Base-by-base conservation (phyloP, 805 yeast species). In the Diddensiella santjacobensis region DNA sequence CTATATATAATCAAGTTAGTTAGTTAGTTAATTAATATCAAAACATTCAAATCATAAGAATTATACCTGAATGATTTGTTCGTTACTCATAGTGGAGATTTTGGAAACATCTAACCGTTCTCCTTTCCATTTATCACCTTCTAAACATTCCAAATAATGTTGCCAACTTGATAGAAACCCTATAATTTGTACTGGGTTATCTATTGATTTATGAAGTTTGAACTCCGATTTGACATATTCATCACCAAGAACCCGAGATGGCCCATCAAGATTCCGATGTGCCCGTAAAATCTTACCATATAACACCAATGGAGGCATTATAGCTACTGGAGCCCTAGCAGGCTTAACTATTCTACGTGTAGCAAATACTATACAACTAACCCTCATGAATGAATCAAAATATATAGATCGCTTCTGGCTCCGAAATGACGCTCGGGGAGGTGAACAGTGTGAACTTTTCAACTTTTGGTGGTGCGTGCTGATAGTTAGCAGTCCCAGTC, bases 151-250 rank as follows among this genome's bases (percentile, higher is more conserved):
- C 10, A 63, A 58, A 45, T 71, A 71, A 48, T 67, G 64, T 43
- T 93, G 99, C 99, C 99, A 93, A 51, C 87, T 83, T 1, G 95
- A 80, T 52, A 93, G 72, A 58, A 93, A 93, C 8, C 97, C 99
- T 8, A 93, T 89, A 29, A 93, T 88, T 61, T 91, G 95, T 20
- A 88, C 73, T 2, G 99, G 98, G 64, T 93, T 89, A 55, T 88
- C 96, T 4, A 84, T 77, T 42, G 71, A 67, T 51, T 81, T 78
- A 68, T 93, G 99, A 4, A 90, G 83, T 58, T 81, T 80, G 71
- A 93, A 93, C 69, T 93, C 99, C 30, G 83, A 78, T 62, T 81
- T 85, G 44, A 91, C 96, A 64, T 93, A 93, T 56, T 80, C 75
- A 66, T 93, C 96, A 3, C 99, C 99, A 19, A 93, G 72, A 45